Evolutionary conservation across 2,329 filamentous ascomycete genomes (phyloP).

Genomic region (Teratosphaeria zuluensis): DNA sequence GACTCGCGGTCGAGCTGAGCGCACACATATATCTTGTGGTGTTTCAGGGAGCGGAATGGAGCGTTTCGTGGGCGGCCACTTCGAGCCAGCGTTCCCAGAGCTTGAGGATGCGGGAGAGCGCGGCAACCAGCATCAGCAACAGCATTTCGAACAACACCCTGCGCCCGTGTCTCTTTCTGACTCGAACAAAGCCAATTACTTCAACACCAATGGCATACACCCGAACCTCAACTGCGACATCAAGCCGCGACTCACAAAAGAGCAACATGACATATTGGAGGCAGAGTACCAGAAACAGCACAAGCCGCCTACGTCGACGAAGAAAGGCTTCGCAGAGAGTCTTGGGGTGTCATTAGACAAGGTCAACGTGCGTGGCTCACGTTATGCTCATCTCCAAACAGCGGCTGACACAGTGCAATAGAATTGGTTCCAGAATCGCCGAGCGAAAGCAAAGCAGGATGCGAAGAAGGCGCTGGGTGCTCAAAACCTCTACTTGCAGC

Average conservation of each 20-base stretch:
- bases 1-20: background rate
- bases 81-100: constrained; percentile 1
- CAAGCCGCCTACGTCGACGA: constrained; percentile 42
- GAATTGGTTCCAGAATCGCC: constrained; percentile 47
- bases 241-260: constrained; percentile 43
- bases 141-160: background rate
- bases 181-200: constrained; percentile 8
- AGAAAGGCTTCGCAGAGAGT: constrained; percentile 40
- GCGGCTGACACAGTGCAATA: constrained; percentile 26
- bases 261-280: constrained; percentile 45
- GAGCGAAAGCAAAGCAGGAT: constrained; percentile 45
- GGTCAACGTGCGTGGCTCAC: constrained; percentile 37
- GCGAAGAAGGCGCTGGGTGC: constrained; percentile 35
- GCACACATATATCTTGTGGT: background rate
- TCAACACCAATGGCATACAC: constrained; percentile 9
- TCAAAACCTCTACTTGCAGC: constrained; percentile 16
- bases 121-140: background rate
- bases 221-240: constrained; percentile 30
- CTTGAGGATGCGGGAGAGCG: constrained; percentile 1
- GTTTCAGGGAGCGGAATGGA: background rate
- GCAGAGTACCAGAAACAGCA: constrained; percentile 38
- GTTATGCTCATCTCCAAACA: background rate
- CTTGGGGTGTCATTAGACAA: constrained; percentile 43
- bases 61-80: constrained; percentile 1
- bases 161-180: constrained; percentile 7